Base-by-base conservation (phyloP, 208 protist genomes). In the Hexamita inflata region DNA sequence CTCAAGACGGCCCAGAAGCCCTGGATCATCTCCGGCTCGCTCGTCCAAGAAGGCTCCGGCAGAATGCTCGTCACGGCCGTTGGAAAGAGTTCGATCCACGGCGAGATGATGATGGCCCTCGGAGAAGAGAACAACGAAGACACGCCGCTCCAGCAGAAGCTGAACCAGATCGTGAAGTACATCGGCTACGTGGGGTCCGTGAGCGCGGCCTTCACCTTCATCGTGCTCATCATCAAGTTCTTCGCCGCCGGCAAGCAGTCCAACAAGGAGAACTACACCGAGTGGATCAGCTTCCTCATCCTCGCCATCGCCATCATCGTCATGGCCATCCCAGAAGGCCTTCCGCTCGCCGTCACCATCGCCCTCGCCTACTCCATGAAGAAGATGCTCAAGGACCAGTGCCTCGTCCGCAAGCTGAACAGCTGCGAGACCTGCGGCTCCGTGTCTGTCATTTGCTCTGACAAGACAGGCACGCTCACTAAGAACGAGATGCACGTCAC, bases 391-490 rank as follows among this genome's bases (percentile, higher is more conserved):
- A 88, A 94, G 28, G 93, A 97, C 68, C 91, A 96, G 75, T 95
- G 95, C 84, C 86, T 97, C 28, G 94, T 98, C 0, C 86, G 94
- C 66, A 87, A 90, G 39, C 86, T 98, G 53, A 82, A 82, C 24
- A 89, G 93, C 2, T 96, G 92, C 83, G 92, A 96, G 82, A 95
- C 92, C 1, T 94, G 94, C 91, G 91, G 91, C 35, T 86, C 89
- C 0, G 88, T 88, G 0, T 93, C 90, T 32, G 83, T 88, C 45
- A 87, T 95, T 61, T 94, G 90, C 82, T 90, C 84, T 7, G 92
- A 95, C 81, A 98, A 98, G 87, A 98, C 94, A 24, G 94, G 94
- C 57, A 97, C 93, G 40, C 88, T 97, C 45, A 97, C 94, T 32
- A 84, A 89, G 80, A 97, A 97, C 82, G n/a, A 85, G 59, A 97